Evolutionary conservation across 257 asterid genomes (phyloP).

Genomic region (Solanum tarapatanum): DNA sequence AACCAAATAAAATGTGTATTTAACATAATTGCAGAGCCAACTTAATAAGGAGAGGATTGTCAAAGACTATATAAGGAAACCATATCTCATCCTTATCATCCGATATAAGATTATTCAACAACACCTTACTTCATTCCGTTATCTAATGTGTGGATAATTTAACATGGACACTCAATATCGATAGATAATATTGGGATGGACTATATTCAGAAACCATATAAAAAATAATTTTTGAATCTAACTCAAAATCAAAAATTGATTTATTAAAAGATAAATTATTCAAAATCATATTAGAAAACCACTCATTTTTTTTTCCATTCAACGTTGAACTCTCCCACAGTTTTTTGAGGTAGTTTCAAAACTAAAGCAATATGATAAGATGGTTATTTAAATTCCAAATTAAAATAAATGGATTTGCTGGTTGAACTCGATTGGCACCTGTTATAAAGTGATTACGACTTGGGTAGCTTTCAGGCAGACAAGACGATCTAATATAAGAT

Average conservation of each 20-base stretch:
- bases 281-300: neutral
- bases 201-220: no score
- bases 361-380: neutral
- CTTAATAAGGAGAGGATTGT: neutral
- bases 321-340: neutral
- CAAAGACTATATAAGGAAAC: neutral
- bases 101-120: no score
- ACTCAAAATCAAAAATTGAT: fast-evolving
- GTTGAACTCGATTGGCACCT: neutral
- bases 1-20: neutral
- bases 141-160: neutral
- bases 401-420: neutral
- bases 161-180: neutral
- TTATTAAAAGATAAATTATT: neutral
- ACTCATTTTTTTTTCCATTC: neutral
- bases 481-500: neutral
- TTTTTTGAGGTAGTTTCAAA: neutral
- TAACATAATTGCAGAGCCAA: neutral
- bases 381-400: neutral
- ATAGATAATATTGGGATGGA: neutral
- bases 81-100: neutral
- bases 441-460: neutral
- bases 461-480: neutral
- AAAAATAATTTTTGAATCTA: neutral
- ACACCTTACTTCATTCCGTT: no score